phyloP scores from a whole-genome alignment of 2,329 filamentous ascomycete genomes.

The Venturiaceae sp. region DNA sequence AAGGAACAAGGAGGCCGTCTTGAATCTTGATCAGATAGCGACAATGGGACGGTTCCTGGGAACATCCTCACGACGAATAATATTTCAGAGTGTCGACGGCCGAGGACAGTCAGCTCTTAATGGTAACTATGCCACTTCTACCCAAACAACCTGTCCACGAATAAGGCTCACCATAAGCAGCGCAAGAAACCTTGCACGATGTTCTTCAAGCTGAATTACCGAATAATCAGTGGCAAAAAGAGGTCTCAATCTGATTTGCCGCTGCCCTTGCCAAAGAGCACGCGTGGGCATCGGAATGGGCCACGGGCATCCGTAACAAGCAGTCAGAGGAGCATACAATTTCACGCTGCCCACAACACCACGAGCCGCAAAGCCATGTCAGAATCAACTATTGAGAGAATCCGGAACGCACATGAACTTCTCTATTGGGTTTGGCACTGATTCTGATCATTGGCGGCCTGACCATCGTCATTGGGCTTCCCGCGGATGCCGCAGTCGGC shows the following conservation, averaged over 20 bases:
- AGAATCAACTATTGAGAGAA: neutral
- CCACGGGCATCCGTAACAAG: neutral
- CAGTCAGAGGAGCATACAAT: neutral
- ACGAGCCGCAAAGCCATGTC: neutral
- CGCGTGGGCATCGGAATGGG: neutral
- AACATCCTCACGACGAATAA: neutral
- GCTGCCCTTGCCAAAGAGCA: neutral
- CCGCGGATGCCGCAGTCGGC: neutral
- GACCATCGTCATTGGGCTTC: neutral
- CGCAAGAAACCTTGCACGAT: too few species aligned
- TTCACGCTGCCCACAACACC: neutral
- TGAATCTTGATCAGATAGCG: neutral
- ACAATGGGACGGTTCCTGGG: neutral
- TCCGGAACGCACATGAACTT: neutral
- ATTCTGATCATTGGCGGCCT: neutral
- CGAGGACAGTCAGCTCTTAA: neutral
- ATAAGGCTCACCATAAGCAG: too few species aligned
- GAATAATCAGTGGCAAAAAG: neutral
- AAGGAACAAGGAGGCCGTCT: too few species aligned
- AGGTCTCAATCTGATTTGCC: neutral
- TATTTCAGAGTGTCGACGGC: neutral
- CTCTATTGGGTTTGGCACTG: neutral
- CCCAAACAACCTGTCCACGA: too few species aligned
- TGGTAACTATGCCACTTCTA: neutral
- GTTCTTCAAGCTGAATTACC: too few species aligned